Evolutionary conservation across 176 grass and related monocot genomes (phyloP).

Genomic region (Zizania latifolia): DNA sequence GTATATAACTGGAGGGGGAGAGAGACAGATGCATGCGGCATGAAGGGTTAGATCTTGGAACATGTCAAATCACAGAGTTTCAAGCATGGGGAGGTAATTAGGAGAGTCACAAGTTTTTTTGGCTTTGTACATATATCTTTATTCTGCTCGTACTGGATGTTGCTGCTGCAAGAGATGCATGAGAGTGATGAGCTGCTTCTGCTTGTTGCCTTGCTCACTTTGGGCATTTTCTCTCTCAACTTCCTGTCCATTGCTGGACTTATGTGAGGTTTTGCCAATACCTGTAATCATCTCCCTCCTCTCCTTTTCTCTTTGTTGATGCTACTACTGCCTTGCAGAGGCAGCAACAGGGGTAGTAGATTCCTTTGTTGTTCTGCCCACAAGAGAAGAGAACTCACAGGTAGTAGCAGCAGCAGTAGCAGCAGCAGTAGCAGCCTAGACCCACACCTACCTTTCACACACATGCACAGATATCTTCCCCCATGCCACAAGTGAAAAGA

Average conservation of each 20-base stretch:
- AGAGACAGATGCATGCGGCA: constrained; percentile 15
- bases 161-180: constrained; percentile 28
- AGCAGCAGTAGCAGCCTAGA: no score
- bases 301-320: constrained; percentile 16
- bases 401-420: not conserved
- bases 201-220: constrained; percentile 44
- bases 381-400: constrained; percentile 50
- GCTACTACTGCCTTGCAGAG: constrained; percentile 36
- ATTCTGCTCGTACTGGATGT: not conserved
- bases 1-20: not conserved
- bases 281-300: not conserved
- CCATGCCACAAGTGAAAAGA: constrained; percentile 47
- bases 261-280: constrained; percentile 33
- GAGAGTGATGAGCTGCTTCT: constrained; percentile 34
- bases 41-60: constrained; percentile 49
- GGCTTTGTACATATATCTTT: not conserved
- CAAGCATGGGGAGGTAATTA: constrained; percentile 50
- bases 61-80: constrained; percentile 67
- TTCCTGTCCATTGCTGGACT: constrained; percentile 22
- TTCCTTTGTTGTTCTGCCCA: constrained; percentile 52
- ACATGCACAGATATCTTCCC: constrained; percentile 49
- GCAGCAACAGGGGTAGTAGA: constrained; percentile 34
- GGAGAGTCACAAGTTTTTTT: constrained; percentile 19
- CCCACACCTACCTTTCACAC: constrained; percentile 12
- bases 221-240: constrained; percentile 47